A percentile compares a stretch with the other conserved stretches of the same genome.
These are phyloP conservation scores for Botrytis galanthina DNA, from an alignment of 2,329 filamentous ascomycete genomes.

Conservation along the genomic window DNA sequence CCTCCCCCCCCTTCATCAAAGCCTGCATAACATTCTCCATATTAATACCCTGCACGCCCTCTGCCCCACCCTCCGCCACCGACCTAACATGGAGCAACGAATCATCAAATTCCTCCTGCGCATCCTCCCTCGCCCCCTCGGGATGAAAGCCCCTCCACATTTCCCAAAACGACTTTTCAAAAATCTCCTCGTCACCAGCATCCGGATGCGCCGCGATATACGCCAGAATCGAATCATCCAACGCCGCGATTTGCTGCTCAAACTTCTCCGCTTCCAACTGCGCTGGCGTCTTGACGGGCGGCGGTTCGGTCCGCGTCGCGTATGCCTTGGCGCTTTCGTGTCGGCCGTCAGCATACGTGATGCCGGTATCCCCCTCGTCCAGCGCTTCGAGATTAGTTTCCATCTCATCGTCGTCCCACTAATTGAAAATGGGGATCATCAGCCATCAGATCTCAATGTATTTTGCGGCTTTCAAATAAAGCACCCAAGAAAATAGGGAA, in stretches of 20 bases:
- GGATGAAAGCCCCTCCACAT: neutral
- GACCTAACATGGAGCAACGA: neutral
- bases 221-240: neutral
- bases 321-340: neutral
- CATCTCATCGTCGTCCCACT: neutral
- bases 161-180: neutral
- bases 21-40: fast-evolving
- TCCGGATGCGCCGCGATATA: neutral
- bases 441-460: neutral
- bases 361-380: neutral
- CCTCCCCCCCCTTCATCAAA: too few species aligned
- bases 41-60: fast-evolving
- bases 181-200: neutral
- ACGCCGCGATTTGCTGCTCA: fast-evolving
- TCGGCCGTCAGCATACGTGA: neutral
- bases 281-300: neutral
- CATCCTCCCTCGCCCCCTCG: neutral
- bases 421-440: neutral
- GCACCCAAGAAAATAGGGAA: too few species aligned
- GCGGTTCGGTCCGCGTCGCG: neutral
- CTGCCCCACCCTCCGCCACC: neutral
- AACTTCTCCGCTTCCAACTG: neutral
- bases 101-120: neutral
- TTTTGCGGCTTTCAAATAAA: neutral
- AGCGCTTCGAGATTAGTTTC: neutral